Conservation (phyloP, 2,329 filamentous ascomycete species). For the Gnomoniopsis sp. region DNA sequence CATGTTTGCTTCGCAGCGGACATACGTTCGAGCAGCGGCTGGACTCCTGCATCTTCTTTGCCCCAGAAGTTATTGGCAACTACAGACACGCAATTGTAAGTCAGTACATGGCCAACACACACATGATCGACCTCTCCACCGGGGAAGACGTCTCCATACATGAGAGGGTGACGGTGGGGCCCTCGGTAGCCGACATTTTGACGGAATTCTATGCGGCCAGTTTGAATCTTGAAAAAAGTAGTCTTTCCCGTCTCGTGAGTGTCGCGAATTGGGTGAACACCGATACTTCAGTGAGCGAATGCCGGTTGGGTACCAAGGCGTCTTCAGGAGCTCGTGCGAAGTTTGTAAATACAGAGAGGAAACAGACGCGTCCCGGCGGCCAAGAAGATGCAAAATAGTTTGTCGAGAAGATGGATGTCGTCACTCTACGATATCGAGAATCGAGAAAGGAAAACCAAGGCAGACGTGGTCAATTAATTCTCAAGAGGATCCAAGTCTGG, state of each 20-base stretch:
- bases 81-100: slow-evolving; percentile 31
- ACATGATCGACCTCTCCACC: neutral
- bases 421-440: slow-evolving; percentile 5
- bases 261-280: neutral
- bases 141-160: slow-evolving; percentile 14
- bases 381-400: neutral
- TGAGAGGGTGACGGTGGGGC: slow-evolving; percentile 19
- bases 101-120: slow-evolving; percentile 5
- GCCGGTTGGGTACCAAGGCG: neutral
- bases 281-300: neutral
- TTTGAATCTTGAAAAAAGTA: neutral
- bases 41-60: slow-evolving; percentile 95
- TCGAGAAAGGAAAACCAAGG: neutral
- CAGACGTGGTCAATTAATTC: slow-evolving; percentile 1
- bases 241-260: neutral
- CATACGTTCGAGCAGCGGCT: slow-evolving; percentile 90
- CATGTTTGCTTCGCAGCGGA: slow-evolving; percentile 89
- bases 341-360: neutral
- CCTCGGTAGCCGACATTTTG: slow-evolving; percentile 19
- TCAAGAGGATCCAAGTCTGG: neutral
- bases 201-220: neutral
- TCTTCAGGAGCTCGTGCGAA: neutral
- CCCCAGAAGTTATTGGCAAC: slow-evolving; percentile 99
- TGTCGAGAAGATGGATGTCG: slow-evolving; percentile 4
- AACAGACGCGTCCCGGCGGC: neutral